Base-by-base conservation (phyloP, 768 basidiomycete genomes). In the Hygrocybe punicea region DNA sequence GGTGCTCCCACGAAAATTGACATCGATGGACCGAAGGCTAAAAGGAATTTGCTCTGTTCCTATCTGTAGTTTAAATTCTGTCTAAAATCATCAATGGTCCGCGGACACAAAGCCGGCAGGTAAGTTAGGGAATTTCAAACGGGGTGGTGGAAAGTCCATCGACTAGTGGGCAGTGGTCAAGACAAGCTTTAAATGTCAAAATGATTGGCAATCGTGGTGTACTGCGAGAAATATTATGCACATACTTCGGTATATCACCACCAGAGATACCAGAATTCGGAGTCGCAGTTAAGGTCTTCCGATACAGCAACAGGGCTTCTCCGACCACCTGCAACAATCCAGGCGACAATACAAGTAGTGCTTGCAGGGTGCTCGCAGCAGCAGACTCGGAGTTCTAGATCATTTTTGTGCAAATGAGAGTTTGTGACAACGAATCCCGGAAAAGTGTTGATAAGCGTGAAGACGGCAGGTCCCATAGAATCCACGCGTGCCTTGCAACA, bases 171-270 rank as follows among this genome's bases (percentile, higher is more conserved):
- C n/a, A n/a, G n/a, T 29, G 29, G 8, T 29, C 29, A 29, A 29
- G 29, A 4, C 29, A 51, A 37, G 55, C 49, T 37, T 60, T 60
- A 62, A 21, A 56, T 54, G 4, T 62, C 17, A 64, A 62, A 21
- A 56, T 54, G 4, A 63, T 61, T 37, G 64, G 63, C 51, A 62
- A 66, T 7, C 75, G 75, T 11, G 29, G 8, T 29, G 29, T 29
- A 29, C 29, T 8, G 29, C 8, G 29, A 29, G 29, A 8, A 29
- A 29, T 29, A 4, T 29, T 8, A 29, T 8, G 29, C 16, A 19
- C 40, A 42, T 19, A 42, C 40, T 10, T 42, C 5, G 40, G 40
- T 10, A 42, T 6, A 4, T 16, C 40, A 42, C 19, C 19, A 14
- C 16, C 10, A 16, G 29, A 29, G 4, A 8, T 29, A 29, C 4